These are phyloP conservation scores for Xylaria arbuscula DNA, from an alignment of 2,329 filamentous ascomycete species.

Conservation along the genomic window DNA sequence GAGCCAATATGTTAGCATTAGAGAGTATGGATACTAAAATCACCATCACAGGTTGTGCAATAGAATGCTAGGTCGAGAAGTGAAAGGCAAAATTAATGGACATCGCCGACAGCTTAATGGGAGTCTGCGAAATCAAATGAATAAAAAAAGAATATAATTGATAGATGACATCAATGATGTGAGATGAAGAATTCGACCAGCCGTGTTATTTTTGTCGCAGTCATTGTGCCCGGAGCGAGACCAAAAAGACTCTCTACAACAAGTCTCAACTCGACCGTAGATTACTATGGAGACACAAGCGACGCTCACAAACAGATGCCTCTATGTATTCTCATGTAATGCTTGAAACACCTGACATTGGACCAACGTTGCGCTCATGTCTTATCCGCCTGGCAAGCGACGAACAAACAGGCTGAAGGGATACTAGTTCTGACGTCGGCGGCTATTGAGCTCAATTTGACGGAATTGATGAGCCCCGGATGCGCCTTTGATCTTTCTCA, in stretches of 20 bases:
- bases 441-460: constrained; percentile 9
- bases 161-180: constrained; percentile 27
- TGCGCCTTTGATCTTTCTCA: background rate
- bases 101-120: constrained; percentile 10
- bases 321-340: constrained; percentile 8
- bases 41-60: constrained; percentile 39
- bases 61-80: constrained; percentile 23
- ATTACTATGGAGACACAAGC: constrained; percentile 4
- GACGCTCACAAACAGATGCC: background rate
- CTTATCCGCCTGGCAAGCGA: constrained; percentile 13
- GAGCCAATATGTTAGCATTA: constrained; percentile 30
- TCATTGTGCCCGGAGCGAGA: constrained; percentile 1
- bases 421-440: constrained; percentile 34
- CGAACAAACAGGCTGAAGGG: constrained; percentile 31
- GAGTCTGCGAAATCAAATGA: constrained; percentile 22
- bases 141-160: constrained; percentile 32
- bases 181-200: constrained; percentile 19
- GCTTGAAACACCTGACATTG: background rate
- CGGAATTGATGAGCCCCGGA: constrained; percentile 12
- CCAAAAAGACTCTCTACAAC: background rate
- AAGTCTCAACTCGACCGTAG: background rate
- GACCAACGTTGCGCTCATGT: background rate
- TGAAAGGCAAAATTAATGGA: constrained; percentile 5
- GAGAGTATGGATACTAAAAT: constrained; percentile 28
- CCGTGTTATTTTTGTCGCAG: constrained; percentile 3